Conservation (phyloP, 495 filamentous ascomycete species). For the Talaromyces borbonicus region DNA sequence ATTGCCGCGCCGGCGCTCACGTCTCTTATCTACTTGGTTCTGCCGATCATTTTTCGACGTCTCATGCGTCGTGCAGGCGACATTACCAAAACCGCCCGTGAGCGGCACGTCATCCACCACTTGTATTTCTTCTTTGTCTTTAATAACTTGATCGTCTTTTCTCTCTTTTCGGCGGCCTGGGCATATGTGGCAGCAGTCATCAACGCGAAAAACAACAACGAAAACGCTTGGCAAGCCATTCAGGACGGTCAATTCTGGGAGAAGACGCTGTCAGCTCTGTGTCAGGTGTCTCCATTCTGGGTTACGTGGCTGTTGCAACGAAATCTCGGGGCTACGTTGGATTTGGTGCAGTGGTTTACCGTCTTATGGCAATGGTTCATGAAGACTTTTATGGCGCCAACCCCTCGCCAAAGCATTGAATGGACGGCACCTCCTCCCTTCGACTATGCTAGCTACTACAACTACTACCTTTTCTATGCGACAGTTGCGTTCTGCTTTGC, state of each 20-base stretch:
- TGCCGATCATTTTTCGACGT: slow-evolving; percentile 85
- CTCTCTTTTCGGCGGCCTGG: slow-evolving; percentile 75
- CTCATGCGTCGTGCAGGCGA: slow-evolving; percentile 73
- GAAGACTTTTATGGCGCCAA: slow-evolving; percentile 75
- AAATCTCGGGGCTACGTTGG: slow-evolving; percentile 82
- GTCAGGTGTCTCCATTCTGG: slow-evolving; percentile 82
- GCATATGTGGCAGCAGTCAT: slow-evolving; percentile 57
- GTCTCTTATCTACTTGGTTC: slow-evolving; percentile 76
- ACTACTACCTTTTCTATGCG: slow-evolving; percentile 86
- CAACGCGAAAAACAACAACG: slow-evolving; percentile 36
- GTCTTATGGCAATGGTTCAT: slow-evolving; percentile 72
- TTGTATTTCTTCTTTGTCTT: slow-evolving; percentile 96
- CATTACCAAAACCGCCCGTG: slow-evolving; percentile 80
- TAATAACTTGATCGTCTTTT: slow-evolving; percentile 94
- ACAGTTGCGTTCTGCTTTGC: slow-evolving; percentile 84
- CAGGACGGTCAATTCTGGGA: slow-evolving; percentile 47
- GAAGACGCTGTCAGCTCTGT: slow-evolving; percentile 58
- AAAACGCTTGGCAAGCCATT: slow-evolving; percentile 59
- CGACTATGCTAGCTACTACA: slow-evolving; percentile 95
- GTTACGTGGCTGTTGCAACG: slow-evolving; percentile 86
- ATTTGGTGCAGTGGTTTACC: slow-evolving; percentile 74
- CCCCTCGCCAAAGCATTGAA: slow-evolving; percentile 86
- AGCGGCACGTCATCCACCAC: slow-evolving; percentile 85
- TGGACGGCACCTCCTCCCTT: slow-evolving; percentile 87
- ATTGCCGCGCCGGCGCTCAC: slow-evolving; percentile 84